Evolutionary conservation across 2,329 filamentous ascomycete species (phyloP), one percentile per base, ranked within the genome.

Genomic region (Neopestalotiopsis clavispora): DNA sequence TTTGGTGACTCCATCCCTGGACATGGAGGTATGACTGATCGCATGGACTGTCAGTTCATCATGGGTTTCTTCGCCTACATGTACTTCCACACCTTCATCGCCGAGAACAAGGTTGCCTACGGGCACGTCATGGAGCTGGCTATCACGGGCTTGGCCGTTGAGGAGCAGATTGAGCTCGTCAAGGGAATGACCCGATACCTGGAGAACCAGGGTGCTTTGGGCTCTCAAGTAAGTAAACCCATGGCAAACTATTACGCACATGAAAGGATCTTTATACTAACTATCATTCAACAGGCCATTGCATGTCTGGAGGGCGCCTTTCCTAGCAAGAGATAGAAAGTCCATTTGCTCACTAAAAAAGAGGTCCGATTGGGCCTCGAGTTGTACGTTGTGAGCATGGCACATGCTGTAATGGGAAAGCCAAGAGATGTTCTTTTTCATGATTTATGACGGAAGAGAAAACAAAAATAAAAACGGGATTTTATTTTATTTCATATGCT

Each of bases 11-110:
- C 94, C 1, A 99, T 99, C 74, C 96, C 96, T 1, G 96, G 96
- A 28, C 96, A 99, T 77, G 96, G 96, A 70, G 96, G 96, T 74
- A 98, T 99, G 84, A 99, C 96, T 17, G 96, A 99, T 79, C 93
- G 96, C 71, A 98, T 99, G 95, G 96, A 99, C 79, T 99, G 96
- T 80, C 96, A 99, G 79, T 99, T 99, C 84, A 98, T 98, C 84
- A 99, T 99, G 96, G 96, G 96, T 9, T 96, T 97, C 82, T 98
- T 99, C 77, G 90, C 95, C 17, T 98, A 94, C 84, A 95, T 99
- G 88, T 99, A 99, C 84, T 99, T 97, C 83, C 95, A 98, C 80
- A 96, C 93, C 77, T 99, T 99, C 80, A 95, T 99, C 76, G 95
- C 95, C 4, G 87, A 94, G 6, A 90, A 97, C 85, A 94, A 95